Conservation (phyloP, 352 stramenopile genomes). For the Phytophthora sojae region DNA sequence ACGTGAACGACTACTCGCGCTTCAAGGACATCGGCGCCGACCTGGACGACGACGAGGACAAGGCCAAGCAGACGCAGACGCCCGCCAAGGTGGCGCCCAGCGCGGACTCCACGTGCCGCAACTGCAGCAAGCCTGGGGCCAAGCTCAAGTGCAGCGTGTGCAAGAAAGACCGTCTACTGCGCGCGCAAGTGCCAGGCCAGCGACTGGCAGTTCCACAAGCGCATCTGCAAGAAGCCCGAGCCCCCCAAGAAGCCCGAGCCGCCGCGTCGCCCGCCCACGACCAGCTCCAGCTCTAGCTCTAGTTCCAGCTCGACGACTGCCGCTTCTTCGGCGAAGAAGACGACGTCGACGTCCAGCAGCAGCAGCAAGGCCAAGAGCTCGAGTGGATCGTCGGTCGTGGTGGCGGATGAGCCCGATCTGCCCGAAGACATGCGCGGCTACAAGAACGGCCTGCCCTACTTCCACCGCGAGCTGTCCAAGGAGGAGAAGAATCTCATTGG, state of each 20-base stretch:
- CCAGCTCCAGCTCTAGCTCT: constrained; percentile 4
- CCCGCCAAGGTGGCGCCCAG: constrained; percentile 5
- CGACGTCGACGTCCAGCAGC: constrained; percentile 15
- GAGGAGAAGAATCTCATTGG: constrained; percentile 97
- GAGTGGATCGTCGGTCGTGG: constrained; percentile 52
- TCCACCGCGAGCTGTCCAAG: constrained; percentile 97
- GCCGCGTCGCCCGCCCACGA: constrained; percentile 29
- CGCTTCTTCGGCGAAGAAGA: constrained; percentile 25
- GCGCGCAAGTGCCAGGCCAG: constrained; percentile 80
- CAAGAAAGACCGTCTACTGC: constrained; percentile 87
- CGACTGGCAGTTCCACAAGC: constrained; percentile 90
- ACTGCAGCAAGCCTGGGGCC: constrained; percentile 77
- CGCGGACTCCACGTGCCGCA: constrained; percentile 59
- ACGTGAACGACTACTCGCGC: constrained; percentile 89
- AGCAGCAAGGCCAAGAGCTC: constrained; percentile 24
- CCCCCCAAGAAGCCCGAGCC: constrained; percentile 65
- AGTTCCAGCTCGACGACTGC: constrained; percentile 10
- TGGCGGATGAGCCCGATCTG: constrained; percentile 74
- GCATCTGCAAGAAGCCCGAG: constrained; percentile 83
- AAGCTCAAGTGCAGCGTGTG: constrained; percentile 90
- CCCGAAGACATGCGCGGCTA: constrained; percentile 73
- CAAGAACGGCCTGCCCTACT: constrained; percentile 93
- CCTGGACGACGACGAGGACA: constrained; percentile 52
- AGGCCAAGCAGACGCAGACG: constrained; percentile 9
- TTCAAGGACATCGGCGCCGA: constrained; percentile 80